phyloP scores from a whole-genome alignment of 164 flowering plant genomes.

The Malania oleifera region DNA sequence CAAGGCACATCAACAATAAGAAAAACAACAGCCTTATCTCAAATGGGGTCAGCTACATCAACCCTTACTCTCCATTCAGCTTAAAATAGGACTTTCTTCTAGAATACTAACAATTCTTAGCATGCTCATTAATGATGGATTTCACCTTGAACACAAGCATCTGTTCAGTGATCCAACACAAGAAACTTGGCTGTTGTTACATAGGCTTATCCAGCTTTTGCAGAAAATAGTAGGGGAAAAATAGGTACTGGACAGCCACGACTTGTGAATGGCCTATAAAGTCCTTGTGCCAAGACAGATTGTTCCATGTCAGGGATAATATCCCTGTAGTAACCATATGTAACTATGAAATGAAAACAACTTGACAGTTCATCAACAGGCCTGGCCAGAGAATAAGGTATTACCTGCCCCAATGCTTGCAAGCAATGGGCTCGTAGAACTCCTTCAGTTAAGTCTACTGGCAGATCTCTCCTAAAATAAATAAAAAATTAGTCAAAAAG shows the following conservation, averaged over 20 bases:
- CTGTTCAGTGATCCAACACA: not conserved
- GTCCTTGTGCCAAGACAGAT: too few species aligned
- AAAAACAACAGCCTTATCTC: too few species aligned
- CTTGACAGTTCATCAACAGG: not conserved
- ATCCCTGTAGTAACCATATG: too few species aligned
- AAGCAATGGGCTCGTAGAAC: slow-evolving; percentile 78
- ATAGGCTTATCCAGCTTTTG: not conserved
- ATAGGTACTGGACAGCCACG: not conserved
- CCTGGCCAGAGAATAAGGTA: slow-evolving; percentile 10
- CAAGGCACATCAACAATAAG: too few species aligned
- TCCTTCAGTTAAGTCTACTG: slow-evolving; percentile 86
- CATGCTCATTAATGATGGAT: too few species aligned
- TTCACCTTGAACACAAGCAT: too few species aligned
- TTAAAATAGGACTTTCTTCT: too few species aligned
- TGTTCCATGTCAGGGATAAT: not conserved
- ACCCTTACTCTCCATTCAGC: too few species aligned
- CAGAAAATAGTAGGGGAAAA: not conserved
- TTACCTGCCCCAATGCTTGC: slow-evolving; percentile 95
- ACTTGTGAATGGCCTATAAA: not conserved
- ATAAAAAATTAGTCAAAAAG: not conserved
- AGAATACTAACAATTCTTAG: too few species aligned
- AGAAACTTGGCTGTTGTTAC: slow-evolving; percentile 1
- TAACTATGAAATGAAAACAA: too few species aligned
- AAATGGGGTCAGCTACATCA: too few species aligned
- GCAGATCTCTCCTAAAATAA: slow-evolving; percentile 67